A percentile compares a stretch with the other conserved stretches of the same genome.
Conservation (phyloP, 2,329 filamentous ascomycete genomes). For the Biscogniauxia mediterranea region DNA sequence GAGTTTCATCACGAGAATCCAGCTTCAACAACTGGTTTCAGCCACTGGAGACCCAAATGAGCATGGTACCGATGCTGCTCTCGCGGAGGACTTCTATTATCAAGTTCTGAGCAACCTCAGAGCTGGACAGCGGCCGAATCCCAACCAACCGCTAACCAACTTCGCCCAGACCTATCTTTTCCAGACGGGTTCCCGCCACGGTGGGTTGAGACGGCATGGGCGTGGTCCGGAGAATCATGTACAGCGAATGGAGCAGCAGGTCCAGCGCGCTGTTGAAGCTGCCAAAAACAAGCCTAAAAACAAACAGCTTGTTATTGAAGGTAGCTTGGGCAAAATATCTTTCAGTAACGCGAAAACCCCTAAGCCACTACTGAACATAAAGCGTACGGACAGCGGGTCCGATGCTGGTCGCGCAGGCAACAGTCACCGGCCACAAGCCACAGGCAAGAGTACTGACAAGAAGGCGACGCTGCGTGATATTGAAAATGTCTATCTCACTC, state of each 20-base stretch:
- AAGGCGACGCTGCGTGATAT: constrained; percentile 84
- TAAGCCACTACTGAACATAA: constrained; percentile 92
- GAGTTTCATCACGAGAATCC: constrained; percentile 98
- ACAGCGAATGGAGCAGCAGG: constrained; percentile 98
- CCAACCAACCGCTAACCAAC: constrained; percentile 88
- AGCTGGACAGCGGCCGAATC: constrained; percentile 83
- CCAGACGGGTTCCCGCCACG: constrained; percentile 84
- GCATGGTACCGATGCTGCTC: constrained; percentile 72
- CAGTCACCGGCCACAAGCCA: constrained; percentile 38
- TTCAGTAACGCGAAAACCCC: constrained; percentile 99
- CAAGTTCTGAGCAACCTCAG: constrained; percentile 96
- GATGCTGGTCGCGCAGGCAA: constrained; percentile 53
- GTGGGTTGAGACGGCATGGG: constrained; percentile 70
- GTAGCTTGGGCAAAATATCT: constrained; percentile 94
- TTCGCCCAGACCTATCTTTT: constrained; percentile 98
- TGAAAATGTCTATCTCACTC: constrained; percentile 79
- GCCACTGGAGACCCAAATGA: constrained; percentile 87
- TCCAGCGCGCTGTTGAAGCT: constrained; percentile 93
- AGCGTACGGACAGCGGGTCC: constrained; percentile 71
- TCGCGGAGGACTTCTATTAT: constrained; percentile 96
- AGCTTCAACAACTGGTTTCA: constrained; percentile 91
- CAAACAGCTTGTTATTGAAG: constrained; percentile 93
- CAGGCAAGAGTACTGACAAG: constrained; percentile 60
- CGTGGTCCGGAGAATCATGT: constrained; percentile 93
- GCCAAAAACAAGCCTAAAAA: constrained; percentile 98